These are phyloP conservation scores for Dryadomyces quercivorus DNA, from an alignment of 2,329 filamentous ascomycete genomes.

Conservation along the genomic window DNA sequence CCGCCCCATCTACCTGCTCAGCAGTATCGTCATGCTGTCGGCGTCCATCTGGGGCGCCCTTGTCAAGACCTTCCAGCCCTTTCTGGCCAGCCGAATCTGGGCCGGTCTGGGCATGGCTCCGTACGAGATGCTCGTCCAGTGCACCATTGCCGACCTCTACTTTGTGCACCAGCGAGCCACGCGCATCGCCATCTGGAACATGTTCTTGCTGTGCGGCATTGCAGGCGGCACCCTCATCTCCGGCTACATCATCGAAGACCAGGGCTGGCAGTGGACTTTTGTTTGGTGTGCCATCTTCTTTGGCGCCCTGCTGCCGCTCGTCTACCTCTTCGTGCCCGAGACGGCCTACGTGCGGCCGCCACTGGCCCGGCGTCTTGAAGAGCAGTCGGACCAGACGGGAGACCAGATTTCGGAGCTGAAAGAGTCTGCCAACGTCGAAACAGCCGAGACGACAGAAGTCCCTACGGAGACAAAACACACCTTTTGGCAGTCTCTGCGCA, in stretches of 20 bases:
- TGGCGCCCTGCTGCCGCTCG: conserved; percentile 27
- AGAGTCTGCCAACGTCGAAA: not conserved
- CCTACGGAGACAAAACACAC: conserved; percentile 19
- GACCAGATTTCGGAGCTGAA: not conserved
- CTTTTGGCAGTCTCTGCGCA: conserved; percentile 20
- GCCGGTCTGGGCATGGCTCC: conserved; percentile 36
- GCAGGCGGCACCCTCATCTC: conserved; percentile 27
- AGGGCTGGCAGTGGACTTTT: conserved; percentile 32
- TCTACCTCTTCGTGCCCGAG: conserved; percentile 37
- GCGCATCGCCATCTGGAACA: conserved; percentile 27
- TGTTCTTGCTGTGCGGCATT: conserved; percentile 27
- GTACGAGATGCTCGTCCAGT: conserved; percentile 39
- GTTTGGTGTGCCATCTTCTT: conserved; percentile 33
- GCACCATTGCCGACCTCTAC: conserved; percentile 34
- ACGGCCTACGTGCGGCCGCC: conserved; percentile 25
- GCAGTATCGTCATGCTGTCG: conserved; percentile 32
- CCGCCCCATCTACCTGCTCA: conserved; percentile 35
- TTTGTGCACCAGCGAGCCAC: conserved; percentile 33
- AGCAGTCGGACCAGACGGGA: not conserved
- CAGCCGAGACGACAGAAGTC: conserved; percentile 8
- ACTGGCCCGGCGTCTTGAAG: conserved; percentile 4
- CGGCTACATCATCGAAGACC: conserved; percentile 26
- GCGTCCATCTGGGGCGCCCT: conserved; percentile 34
- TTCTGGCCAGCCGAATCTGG: conserved; percentile 32
- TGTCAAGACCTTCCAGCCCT: conserved; percentile 28